Base-by-base conservation (phyloP, 345 rosid genomes). In the Salix udensis region DNA sequence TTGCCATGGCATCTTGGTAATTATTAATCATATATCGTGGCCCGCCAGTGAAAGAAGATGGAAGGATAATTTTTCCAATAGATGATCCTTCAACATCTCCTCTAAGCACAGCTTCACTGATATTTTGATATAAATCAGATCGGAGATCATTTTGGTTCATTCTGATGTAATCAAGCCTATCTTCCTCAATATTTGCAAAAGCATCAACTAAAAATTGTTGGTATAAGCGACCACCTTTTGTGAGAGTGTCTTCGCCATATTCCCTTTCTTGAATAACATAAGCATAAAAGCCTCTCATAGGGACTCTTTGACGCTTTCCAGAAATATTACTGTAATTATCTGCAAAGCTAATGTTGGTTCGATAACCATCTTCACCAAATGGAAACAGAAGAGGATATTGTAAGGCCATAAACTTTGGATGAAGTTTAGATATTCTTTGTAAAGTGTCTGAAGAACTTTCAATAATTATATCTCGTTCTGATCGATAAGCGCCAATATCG, bases 191-290 rank as follows among this genome's bases (percentile, higher is more conserved):
- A 2, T 1, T 36, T 6, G 6, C n/a, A 9, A 15, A 67, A 6
- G 28, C 71, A 37, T 67, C 52, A 8, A 67, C 30, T 6, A 36
- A 23, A 67, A 67, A 67, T 37, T 67, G 12, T 67, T 39, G 26
- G 23, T 19, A 67, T 7, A 67, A 1, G 2, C 23, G 6, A n/a
- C 30, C 71, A 18, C 28, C 50, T 28, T 28, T 37, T 9, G 0
- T 2, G 0, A 67, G 26, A 7, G 23, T 40, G 8, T 7, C 1
- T 1, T 2, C 14, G 0, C 53, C 39, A 26, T 12, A 1, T 1
- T 2, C 8, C 4, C 62, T 24, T 4, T 64, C 67, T 1, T 64
- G 7, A 13, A 64, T 28, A 13, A 8, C 0, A 28, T 23, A 64
- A 9, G 34, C 67, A 64, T 23, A 64, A 2, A 7, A 64, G 0